Base-by-base conservation (phyloP, 192 early-diverging fungal genomes). In the Podila minutissima region DNA sequence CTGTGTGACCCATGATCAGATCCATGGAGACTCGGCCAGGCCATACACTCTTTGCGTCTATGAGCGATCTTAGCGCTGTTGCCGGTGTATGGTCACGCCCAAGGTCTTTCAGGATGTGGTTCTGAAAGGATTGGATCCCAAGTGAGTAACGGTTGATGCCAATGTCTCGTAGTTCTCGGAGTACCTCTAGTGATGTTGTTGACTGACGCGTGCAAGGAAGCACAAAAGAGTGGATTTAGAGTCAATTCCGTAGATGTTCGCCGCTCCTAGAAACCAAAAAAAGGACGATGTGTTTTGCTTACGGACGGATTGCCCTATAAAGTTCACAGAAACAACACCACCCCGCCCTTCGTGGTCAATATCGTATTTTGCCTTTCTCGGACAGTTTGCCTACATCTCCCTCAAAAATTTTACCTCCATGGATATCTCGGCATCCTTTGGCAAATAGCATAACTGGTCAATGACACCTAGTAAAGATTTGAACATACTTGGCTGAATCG, bases 131-230 rank as follows among this genome's bases (percentile, higher is more conserved):
- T 31, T 89, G 88, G 17, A 89, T 82, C n/a, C 88, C 88, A 13
- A 89, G 50, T 1, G 86, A 88, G 9, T 88, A 75, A 17, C 88
- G 74, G 64, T 85, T 89, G 71, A 89, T 85, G 11, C 88, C 88
- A 24, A 83, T 78, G 13, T 74, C 65, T 6, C 67, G 76, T 24
- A 89, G 83, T 20, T 58, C 37, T 66, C 55, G 28, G 4, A 89
- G 33, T 58, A 69, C 66, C 12, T 65, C 62, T 22, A 68, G 35
- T 9, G 81, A 77, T 62, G 74, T 73, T 20, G 75, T 71, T 3
- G 82, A 83, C 84, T 85, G 5, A 51, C n/a, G 38, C 12, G 59
- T n/a, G 57, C 63, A 66, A 9, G 53, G 17, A 69, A n/a, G n/a
- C n/a, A 63, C 4, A 55, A 26, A 9, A 26, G 5, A 8, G 3